phyloP scores from a whole-genome alignment of 345 rosid species.

The Eucalyptus grandis region DNA sequence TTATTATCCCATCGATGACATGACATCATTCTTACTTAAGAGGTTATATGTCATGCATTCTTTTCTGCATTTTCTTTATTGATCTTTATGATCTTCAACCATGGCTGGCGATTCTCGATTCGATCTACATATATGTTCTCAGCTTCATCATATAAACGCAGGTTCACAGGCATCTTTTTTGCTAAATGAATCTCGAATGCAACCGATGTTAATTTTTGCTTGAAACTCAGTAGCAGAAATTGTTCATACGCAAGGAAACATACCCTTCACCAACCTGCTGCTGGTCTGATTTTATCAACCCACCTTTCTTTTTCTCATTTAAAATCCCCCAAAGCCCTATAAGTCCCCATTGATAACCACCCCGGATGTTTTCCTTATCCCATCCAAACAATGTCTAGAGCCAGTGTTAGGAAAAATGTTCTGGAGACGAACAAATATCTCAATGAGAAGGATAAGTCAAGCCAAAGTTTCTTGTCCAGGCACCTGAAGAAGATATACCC shows the following conservation, averaged over 20 bases:
- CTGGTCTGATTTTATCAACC: not conserved
- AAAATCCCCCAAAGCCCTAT: not conserved
- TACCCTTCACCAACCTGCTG: constrained; percentile 55
- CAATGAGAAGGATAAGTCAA: constrained; percentile 14
- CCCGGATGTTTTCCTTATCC: not conserved
- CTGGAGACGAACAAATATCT: constrained; percentile 9
- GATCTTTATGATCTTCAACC: not conserved
- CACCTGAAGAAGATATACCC: constrained; percentile 85
- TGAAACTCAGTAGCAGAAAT: constrained; percentile 10
- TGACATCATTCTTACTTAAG: not conserved
- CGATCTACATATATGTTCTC: not conserved
- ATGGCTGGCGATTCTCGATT: not conserved
- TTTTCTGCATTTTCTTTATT: not conserved
- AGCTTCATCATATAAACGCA: not conserved
- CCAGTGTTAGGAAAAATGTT: constrained; percentile 13
- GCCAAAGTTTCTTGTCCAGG: constrained; percentile 39
- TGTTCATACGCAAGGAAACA: constrained; percentile 18
- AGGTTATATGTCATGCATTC: not conserved
- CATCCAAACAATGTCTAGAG: constrained; percentile 21
- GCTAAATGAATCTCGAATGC: not conserved
- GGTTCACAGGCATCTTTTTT: not conserved
- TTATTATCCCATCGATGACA: not conserved
- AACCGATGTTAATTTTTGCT: constrained; percentile 1
- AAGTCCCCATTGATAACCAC: not conserved
- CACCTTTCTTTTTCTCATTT: not conserved